A percentile compares a stretch with the other conserved stretches of the same genome.
Conservation (phyloP, 208 protist genomes). For the Leishmania martiniquensis region DNA sequence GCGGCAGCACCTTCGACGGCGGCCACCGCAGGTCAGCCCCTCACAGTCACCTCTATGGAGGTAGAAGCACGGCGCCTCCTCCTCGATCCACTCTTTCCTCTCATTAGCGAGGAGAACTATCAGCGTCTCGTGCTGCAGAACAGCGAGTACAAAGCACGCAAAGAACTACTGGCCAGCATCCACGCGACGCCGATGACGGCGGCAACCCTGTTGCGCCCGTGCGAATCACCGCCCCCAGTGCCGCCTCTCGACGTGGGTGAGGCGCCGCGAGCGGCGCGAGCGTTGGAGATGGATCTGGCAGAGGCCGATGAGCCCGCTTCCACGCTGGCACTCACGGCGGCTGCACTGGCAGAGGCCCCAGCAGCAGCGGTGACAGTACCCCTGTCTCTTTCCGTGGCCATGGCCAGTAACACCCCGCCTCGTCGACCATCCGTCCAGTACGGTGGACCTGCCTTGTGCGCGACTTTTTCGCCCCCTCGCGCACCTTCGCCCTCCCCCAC, state of each 20-base stretch:
- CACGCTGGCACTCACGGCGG: neutral
- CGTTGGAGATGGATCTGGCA: conserved; percentile 28
- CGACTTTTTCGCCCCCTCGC: conserved; percentile 15
- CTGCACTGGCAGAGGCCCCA: neutral
- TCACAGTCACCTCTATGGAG: conserved; percentile 6
- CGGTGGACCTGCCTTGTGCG: conserved; percentile 19
- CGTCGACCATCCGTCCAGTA: conserved; percentile 34
- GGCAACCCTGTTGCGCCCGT: neutral
- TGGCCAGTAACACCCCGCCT: conserved; percentile 7
- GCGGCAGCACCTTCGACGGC: neutral
- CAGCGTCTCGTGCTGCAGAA: conserved; percentile 64
- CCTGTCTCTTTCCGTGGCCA: neutral
- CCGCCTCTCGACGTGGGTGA: neutral
- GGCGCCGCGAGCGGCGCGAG: conserved; percentile 18
- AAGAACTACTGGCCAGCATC: conserved; percentile 15
- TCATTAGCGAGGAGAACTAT: conserved; percentile 81
- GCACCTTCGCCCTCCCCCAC: conserved; percentile 8
- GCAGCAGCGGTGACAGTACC: neutral
- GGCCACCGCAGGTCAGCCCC: neutral
- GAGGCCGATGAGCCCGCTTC: conserved; percentile 19
- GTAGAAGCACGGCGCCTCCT: conserved; percentile 36
- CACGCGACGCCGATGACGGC: neutral
- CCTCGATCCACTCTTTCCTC: conserved; percentile 55
- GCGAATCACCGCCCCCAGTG: neutral
- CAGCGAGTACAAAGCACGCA: conserved; percentile 57